Percentiles rank a stretch among this genome's conserved stretches.
Conservation (phyloP, 352 stramenopile species). For the Phytophthora pistaciae region DNA sequence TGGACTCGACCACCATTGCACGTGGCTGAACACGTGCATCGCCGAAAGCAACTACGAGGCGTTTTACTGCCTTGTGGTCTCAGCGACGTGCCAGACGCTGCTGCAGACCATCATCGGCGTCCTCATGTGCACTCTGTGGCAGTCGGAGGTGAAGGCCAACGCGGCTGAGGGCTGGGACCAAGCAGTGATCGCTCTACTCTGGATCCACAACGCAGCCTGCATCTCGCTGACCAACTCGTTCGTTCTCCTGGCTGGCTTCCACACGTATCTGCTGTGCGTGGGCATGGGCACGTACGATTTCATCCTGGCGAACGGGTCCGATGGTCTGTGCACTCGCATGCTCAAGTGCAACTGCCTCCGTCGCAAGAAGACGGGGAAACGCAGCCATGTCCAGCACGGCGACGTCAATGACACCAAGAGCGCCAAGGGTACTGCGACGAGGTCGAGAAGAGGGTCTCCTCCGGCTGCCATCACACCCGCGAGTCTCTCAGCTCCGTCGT, state of each 20-base stretch:
- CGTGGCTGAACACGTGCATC: constrained; percentile 91
- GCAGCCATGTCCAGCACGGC: constrained; percentile 43
- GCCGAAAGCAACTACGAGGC: constrained; percentile 85
- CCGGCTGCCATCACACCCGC: constrained; percentile 19
- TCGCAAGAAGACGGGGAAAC: constrained; percentile 39
- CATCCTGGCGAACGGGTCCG: constrained; percentile 79
- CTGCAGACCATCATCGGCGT: constrained; percentile 77
- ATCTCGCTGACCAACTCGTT: constrained; percentile 75
- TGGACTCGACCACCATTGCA: constrained; percentile 87
- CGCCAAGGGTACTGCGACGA: constrained; percentile 8
- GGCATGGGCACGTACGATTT: constrained; percentile 88
- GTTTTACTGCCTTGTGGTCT: constrained; percentile 83
- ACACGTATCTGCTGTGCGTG: constrained; percentile 79
- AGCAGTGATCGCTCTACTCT: constrained; percentile 64
- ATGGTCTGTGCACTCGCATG: constrained; percentile 78
- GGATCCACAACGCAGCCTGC: constrained; percentile 77
- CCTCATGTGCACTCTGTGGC: constrained; percentile 81
- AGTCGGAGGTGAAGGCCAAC: constrained; percentile 57
- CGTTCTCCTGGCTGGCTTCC: constrained; percentile 74
- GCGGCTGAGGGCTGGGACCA: constrained; percentile 50
- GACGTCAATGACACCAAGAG: constrained; percentile 26
- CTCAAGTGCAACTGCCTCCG: constrained; percentile 78
- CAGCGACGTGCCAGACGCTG: constrained; percentile 62
- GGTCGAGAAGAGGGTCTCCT: constrained; percentile 29
- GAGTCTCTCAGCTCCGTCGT: constrained; percentile 25